Conservation (phyloP, 2,329 filamentous ascomycete species). For the Fusarium buxicola region DNA sequence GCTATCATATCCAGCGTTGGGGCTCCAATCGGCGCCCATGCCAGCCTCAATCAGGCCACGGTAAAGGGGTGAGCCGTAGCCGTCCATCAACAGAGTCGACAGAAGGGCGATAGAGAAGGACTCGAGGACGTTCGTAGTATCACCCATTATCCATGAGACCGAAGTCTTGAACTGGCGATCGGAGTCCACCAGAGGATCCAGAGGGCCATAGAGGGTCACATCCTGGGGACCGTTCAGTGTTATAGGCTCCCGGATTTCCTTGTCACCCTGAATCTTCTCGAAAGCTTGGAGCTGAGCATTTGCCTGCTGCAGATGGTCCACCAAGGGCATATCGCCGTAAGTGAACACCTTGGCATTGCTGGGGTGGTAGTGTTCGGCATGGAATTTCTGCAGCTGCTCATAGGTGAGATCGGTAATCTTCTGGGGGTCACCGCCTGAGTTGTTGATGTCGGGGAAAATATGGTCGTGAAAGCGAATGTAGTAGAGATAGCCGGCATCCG, state of each 20-base stretch:
- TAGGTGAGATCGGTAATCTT: conserved; percentile 97
- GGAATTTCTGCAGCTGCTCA: conserved; percentile 87
- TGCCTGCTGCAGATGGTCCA: conserved; percentile 83
- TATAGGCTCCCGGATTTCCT: conserved; percentile 80
- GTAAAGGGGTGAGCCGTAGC: conserved; percentile 95
- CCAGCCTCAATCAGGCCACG: conserved; percentile 88
- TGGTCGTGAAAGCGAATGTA: conserved; percentile 96
- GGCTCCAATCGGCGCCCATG: conserved; percentile 91
- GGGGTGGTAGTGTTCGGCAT: conserved; percentile 93
- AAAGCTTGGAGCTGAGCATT: conserved; percentile 80
- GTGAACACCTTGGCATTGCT: conserved; percentile 97
- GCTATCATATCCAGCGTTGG: conserved; percentile 91
- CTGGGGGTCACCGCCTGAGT: conserved; percentile 95
- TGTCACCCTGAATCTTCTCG: conserved; percentile 74
- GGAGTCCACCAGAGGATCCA: conserved; percentile 86
- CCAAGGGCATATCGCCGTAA: conserved; percentile 91
- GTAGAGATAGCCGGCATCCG: conserved; percentile 94
- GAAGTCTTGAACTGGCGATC: conserved; percentile 95
- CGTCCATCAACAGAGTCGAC: conserved; percentile 87
- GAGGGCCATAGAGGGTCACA: conserved; percentile 80
- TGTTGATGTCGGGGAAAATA: conserved; percentile 93
- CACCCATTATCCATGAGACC: conserved; percentile 89
- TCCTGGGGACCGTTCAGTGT: conserved; percentile 75
- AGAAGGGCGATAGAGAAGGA: conserved; percentile 88
- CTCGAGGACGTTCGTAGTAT: conserved; percentile 84